A percentile compares a stretch with the other conserved stretches of the same genome.
These are phyloP conservation scores for Tilletia indica DNA, from an alignment of 1,284 basidiomycete species.

Conservation along the genomic window DNA sequence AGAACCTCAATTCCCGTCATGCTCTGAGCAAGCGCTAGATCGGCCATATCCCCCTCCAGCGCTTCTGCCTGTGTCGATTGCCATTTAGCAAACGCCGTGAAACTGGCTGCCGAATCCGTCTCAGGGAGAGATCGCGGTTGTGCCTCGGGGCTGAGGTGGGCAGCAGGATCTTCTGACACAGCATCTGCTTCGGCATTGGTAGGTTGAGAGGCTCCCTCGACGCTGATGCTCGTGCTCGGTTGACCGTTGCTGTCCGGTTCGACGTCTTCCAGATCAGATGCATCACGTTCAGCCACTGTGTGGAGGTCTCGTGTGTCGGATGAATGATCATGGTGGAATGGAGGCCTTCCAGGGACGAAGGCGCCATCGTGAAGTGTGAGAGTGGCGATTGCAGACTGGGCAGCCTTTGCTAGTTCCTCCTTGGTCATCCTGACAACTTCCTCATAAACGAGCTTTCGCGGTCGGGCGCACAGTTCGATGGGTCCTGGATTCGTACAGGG, in stretches of 20 bases:
- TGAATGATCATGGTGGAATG: neutral
- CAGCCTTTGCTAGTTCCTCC: constrained; percentile 10
- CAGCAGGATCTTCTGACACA: too few relatives aligned
- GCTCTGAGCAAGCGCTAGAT: neutral
- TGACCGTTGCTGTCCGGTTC: neutral
- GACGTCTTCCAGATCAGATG: neutral
- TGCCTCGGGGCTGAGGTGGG: neutral
- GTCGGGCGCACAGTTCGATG: constrained; percentile 50
- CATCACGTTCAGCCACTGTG: neutral
- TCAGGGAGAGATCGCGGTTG: constrained; percentile 1
- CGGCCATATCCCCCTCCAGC: neutral
- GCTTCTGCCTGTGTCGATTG: neutral
- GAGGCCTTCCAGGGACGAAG: neutral
- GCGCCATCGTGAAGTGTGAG: neutral
- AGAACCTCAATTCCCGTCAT: constrained; percentile 15
- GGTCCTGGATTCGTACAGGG: constrained; percentile 28
- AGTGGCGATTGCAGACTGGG: neutral
- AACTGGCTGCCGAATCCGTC: neutral
- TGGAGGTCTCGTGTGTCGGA: neutral
- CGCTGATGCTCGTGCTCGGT: too few relatives aligned
- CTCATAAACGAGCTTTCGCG: constrained; percentile 46
- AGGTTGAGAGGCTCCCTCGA: neutral
- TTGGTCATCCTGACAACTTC: constrained; percentile 18
- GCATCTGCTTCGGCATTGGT: too few relatives aligned
- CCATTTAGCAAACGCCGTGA: neutral